Evolutionary conservation across 257 asterid species (phyloP).

Genomic region (Pogostemon cablin): DNA sequence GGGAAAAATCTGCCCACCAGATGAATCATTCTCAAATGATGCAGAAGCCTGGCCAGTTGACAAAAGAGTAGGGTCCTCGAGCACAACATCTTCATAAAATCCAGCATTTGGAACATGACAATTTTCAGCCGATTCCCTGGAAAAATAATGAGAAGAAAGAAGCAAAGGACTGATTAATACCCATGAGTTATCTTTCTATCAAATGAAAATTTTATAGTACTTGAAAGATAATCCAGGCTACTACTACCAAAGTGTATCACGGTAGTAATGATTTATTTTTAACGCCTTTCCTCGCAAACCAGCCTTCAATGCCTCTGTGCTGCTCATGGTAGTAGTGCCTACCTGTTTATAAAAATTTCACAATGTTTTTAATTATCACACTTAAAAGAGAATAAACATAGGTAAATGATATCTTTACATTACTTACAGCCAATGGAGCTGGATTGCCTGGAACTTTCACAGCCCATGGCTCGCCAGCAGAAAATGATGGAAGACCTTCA

Average conservation of each 20-base stretch:
- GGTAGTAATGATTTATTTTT: slow-evolving; percentile 70
- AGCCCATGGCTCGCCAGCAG: slow-evolving; percentile 85
- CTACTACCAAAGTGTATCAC: slow-evolving; percentile 85
- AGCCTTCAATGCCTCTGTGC: slow-evolving; percentile 80
- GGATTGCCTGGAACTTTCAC: slow-evolving; percentile 95
- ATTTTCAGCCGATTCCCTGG: slow-evolving; percentile 82
- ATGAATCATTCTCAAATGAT: slow-evolving; percentile 56
- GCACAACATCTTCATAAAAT: slow-evolving; percentile 77
- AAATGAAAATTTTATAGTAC: slow-evolving; percentile 10
- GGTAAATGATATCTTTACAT: slow-evolving; percentile 26
- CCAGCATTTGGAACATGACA: slow-evolving; percentile 90
- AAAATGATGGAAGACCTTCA: slow-evolving; percentile 84
- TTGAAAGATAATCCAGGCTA: background rate
- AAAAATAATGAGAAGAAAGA: slow-evolving; percentile 26
- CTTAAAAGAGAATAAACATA: slow-evolving; percentile 13
- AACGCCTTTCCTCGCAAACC: slow-evolving; percentile 94
- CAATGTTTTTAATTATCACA: slow-evolving; percentile 16
- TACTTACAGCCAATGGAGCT: slow-evolving; percentile 92
- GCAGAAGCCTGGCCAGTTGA: slow-evolving; percentile 53
- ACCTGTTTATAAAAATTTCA: slow-evolving; percentile 54
- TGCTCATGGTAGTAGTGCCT: slow-evolving; percentile 81
- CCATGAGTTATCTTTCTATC: slow-evolving; percentile 11
- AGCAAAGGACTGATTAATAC: slow-evolving; percentile 12
- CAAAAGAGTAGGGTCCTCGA: slow-evolving; percentile 72
- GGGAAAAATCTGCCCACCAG: slow-evolving; percentile 45